Conservation (phyloP, 495 filamentous ascomycete genomes). For the Cetradonia linearis region DNA sequence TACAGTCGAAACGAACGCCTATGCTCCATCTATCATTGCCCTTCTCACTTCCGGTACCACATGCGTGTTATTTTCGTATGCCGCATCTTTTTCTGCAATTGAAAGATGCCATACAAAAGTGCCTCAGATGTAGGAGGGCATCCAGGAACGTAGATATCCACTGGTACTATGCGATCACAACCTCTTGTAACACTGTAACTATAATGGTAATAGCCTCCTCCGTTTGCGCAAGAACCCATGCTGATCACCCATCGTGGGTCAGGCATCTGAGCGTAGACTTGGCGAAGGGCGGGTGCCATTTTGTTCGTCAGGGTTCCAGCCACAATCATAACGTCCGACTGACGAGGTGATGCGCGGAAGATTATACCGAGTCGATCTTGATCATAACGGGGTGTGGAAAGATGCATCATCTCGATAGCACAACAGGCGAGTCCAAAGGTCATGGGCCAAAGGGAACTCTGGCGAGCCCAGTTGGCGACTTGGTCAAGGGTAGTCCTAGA, state of each 20-base stretch:
- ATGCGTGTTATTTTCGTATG: constrained; percentile 46
- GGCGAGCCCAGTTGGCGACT: constrained; percentile 80
- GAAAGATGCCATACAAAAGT: constrained; percentile 79
- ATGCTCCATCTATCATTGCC: background rate
- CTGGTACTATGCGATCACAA: constrained; percentile 82
- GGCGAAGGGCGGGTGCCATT: constrained; percentile 84
- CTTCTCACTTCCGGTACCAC: constrained; percentile 24
- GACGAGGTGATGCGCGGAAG: constrained; percentile 83
- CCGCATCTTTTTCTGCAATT: constrained; percentile 79
- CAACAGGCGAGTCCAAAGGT: constrained; percentile 90
- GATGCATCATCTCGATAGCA: constrained; percentile 92
- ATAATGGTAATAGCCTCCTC: constrained; percentile 91
- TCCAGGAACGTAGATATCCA: constrained; percentile 86
- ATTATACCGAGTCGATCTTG: constrained; percentile 89
- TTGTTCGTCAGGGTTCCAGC: constrained; percentile 90
- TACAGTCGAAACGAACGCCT: constrained; percentile 1
- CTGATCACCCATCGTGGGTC: constrained; percentile 85
- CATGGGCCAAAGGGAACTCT: constrained; percentile 85
- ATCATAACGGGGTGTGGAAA: constrained; percentile 87
- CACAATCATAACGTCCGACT: constrained; percentile 93
- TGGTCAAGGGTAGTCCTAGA: constrained; percentile 70
- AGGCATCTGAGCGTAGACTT: constrained; percentile 94
- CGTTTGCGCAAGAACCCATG: constrained; percentile 89
- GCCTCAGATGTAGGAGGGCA: constrained; percentile 86
- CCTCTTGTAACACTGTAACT: constrained; percentile 80